A percentile compares a stretch with the other conserved stretches of the same genome.
phyloP scores from a whole-genome alignment of 192 early-diverging fungal genomes.

The Helicostylum pulchrum region DNA sequence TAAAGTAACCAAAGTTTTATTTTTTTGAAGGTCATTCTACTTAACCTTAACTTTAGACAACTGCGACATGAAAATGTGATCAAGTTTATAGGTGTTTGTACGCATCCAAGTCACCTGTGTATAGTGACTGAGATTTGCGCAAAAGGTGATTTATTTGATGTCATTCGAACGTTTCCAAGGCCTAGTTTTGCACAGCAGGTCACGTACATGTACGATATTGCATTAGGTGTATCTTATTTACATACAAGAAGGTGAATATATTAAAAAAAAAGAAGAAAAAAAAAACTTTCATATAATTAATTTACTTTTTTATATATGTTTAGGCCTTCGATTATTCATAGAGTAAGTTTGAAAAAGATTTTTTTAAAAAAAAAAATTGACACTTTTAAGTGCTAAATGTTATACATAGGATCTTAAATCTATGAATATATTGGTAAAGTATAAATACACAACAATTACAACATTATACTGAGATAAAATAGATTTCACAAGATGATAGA shows the following conservation, averaged over 20 bases:
- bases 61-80: slow-evolving; percentile 74
- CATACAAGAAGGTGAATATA: slow-evolving; percentile 51
- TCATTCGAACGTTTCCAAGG: slow-evolving; percentile 59
- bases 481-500: slow-evolving; percentile 55
- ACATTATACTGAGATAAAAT: background rate
- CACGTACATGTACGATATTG: slow-evolving; percentile 78
- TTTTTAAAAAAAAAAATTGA: background rate
- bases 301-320: background rate
- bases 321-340: slow-evolving; percentile 70
- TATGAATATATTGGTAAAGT: slow-evolving; percentile 64
- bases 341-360: slow-evolving; percentile 41
- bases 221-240: slow-evolving; percentile 66
- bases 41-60: slow-evolving; percentile 39
- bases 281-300: too few species aligned
- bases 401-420: slow-evolving; percentile 63
- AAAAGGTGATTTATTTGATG: slow-evolving; percentile 73
- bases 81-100: slow-evolving; percentile 70
- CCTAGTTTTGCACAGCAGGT: slow-evolving; percentile 64
- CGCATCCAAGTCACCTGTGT: slow-evolving; percentile 60
- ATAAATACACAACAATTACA: background rate
- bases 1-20: slow-evolving; percentile 58
- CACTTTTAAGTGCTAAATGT: background rate
- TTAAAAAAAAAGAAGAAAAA: background rate
- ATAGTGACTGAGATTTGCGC: slow-evolving; percentile 75
- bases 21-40: background rate